These are phyloP conservation scores for Plasmodium malariae DNA, from an alignment of 169 alveolate genomes.

Conservation along the genomic window DNA sequence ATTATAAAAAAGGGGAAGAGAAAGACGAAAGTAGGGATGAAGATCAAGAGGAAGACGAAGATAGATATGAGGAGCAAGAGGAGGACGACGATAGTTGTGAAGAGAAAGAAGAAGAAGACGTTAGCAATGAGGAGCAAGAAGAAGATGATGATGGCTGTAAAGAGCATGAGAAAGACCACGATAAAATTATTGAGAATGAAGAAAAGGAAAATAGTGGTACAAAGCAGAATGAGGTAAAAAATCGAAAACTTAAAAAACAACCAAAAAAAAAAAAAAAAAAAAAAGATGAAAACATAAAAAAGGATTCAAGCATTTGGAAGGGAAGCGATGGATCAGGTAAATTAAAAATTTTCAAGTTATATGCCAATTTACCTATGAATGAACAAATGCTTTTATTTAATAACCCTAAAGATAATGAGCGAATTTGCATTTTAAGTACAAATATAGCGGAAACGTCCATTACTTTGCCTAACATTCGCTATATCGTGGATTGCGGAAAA, in stretches of 20 bases:
- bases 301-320: slow-evolving; percentile 78
- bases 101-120: slow-evolving; percentile 54
- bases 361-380: slow-evolving; percentile 86
- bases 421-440: slow-evolving; percentile 97
- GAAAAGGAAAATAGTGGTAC: slow-evolving; percentile 7
- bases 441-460: slow-evolving; percentile 99
- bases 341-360: slow-evolving; percentile 87
- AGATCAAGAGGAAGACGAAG: slow-evolving; percentile 28
- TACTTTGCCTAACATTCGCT: slow-evolving; percentile 98
- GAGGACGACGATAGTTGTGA: slow-evolving; percentile 19
- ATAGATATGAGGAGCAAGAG: slow-evolving; percentile 21
- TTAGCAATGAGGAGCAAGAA: slow-evolving; percentile 20
- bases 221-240: slow-evolving; percentile 42
- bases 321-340: slow-evolving; percentile 85
- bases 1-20: slow-evolving; percentile 13
- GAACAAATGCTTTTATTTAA: slow-evolving; percentile 86
- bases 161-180: background rate
- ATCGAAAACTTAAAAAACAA: slow-evolving; percentile 69
- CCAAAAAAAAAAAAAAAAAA: slow-evolving; percentile 41
- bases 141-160: background rate
- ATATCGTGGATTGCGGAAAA: slow-evolving; percentile 97
- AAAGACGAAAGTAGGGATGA: slow-evolving; percentile 69
- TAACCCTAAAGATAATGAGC: slow-evolving; percentile 91
- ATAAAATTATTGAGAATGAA: background rate
- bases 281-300: slow-evolving; percentile 50